Conservation (phyloP, 345 rosid genomes). For the Sonneratia alba region DNA sequence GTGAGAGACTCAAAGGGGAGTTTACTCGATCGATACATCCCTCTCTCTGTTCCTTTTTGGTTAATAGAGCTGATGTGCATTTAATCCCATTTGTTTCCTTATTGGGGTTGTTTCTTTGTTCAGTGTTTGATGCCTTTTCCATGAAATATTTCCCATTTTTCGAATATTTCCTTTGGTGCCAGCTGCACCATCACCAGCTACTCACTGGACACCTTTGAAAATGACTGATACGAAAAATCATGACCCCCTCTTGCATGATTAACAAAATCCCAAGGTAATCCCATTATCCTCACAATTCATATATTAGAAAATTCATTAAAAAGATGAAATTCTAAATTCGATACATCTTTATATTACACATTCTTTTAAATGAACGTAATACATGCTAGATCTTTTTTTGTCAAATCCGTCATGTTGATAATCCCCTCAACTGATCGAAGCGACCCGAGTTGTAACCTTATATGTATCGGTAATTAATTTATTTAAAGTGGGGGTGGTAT, state of each 20-base stretch:
- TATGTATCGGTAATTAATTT: no score
- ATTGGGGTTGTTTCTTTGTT: background rate
- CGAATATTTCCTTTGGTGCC: background rate
- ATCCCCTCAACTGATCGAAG: no score
- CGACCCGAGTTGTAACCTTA: no score
- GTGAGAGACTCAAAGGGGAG: background rate
- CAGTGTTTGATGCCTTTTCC: slow-evolving; percentile 1
- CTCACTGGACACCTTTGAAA: background rate
- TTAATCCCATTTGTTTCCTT: background rate
- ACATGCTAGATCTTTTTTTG: no score
- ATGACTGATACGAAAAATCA: background rate
- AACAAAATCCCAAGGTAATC: background rate
- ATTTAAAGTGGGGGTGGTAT: no score
- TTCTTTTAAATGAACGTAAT: no score
- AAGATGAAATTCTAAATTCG: no score
- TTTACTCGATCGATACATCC: background rate
- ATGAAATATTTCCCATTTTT: background rate
- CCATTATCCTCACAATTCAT: no score
- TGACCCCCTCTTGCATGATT: background rate
- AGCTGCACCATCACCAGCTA: background rate
- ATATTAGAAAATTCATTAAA: no score
- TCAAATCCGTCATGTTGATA: no score
- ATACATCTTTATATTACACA: no score
- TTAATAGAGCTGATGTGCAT: background rate
- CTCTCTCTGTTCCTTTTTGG: background rate